Conservation (phyloP, 2,329 filamentous ascomycete genomes). For the Ceratocystis papillata region DNA sequence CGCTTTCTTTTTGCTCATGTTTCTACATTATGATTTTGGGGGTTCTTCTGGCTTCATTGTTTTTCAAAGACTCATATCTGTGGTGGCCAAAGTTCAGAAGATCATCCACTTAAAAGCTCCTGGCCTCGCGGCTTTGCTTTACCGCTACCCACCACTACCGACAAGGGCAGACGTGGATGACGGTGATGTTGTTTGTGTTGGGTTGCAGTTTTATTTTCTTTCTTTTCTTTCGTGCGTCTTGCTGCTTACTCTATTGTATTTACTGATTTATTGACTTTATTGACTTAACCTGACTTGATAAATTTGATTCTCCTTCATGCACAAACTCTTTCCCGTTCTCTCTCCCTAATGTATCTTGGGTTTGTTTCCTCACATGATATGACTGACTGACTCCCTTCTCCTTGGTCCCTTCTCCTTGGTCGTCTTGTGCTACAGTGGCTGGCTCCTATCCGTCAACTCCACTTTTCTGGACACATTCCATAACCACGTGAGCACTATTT, state of each 20-base stretch:
- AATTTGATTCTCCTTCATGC: neutral
- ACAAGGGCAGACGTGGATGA: neutral
- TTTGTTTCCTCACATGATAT: too few relatives aligned
- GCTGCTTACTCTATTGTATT: neutral
- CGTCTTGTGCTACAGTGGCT: too few relatives aligned
- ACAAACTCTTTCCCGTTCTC: neutral
- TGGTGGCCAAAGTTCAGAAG: conserved; percentile 23
- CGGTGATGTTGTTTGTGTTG: neutral
- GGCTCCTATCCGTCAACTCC: too few relatives aligned
- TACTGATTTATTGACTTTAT: neutral
- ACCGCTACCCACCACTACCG: neutral
- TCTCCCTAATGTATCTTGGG: too few relatives aligned
- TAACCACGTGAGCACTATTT: too few relatives aligned
- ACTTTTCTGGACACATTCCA: too few relatives aligned
- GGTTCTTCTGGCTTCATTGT: conserved; percentile 27
- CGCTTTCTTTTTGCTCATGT: conserved; percentile 28
- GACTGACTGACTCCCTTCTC: too few relatives aligned
- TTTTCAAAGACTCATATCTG: conserved; percentile 21
- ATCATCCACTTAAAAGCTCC: conserved; percentile 23
- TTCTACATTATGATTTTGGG: conserved; percentile 23
- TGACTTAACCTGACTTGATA: neutral
- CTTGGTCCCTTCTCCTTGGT: too few relatives aligned
- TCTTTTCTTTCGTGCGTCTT: neutral
- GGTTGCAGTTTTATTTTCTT: neutral
- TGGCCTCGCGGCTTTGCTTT: conserved; percentile 14